Conservation (phyloP, 1,284 basidiomycete genomes). For the Amylostereum areolatum region DNA sequence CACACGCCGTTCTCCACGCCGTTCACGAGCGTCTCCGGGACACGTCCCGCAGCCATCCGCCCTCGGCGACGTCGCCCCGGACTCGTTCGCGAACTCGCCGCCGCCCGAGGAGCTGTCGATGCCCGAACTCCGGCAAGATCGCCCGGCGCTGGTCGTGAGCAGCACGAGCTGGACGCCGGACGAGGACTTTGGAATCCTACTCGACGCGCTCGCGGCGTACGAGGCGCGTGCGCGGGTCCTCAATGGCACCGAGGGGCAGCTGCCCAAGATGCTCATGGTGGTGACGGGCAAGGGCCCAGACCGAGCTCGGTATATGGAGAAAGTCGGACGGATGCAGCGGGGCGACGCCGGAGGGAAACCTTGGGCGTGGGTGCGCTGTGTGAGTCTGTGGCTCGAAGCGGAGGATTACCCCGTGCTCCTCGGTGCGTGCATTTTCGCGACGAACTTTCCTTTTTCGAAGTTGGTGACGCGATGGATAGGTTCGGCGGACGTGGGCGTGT, state of each 20-base stretch:
- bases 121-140: constrained; percentile 46
- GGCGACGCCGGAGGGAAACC: constrained; percentile 19
- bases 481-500: constrained; percentile 89
- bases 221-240: constrained; percentile 49
- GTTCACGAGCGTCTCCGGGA: constrained; percentile 39
- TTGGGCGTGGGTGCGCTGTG: constrained; percentile 82
- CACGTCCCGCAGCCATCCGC: background rate
- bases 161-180: constrained; percentile 98
- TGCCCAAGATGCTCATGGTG: constrained; percentile 78
- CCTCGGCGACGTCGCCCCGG: constrained; percentile 20
- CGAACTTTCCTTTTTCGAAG: constrained; percentile 1
- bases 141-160: constrained; percentile 85
- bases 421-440: constrained; percentile 34
- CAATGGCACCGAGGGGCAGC: constrained; percentile 19
- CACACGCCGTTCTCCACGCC: constrained; percentile 55
- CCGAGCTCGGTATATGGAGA: constrained; percentile 65
- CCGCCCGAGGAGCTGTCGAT: constrained; percentile 16
- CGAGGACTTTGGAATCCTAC: constrained; percentile 87
- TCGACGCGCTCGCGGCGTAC: constrained; percentile 68
- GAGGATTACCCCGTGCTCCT: constrained; percentile 83
- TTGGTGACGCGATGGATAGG: constrained; percentile 37
- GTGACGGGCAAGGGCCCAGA: constrained; percentile 93
- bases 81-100: no score
- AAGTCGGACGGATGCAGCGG: constrained; percentile 49
- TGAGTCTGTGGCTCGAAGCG: constrained; percentile 84